Conservation (phyloP, 805 yeast genomes). For the Wickerhamomyces bisporus region DNA sequence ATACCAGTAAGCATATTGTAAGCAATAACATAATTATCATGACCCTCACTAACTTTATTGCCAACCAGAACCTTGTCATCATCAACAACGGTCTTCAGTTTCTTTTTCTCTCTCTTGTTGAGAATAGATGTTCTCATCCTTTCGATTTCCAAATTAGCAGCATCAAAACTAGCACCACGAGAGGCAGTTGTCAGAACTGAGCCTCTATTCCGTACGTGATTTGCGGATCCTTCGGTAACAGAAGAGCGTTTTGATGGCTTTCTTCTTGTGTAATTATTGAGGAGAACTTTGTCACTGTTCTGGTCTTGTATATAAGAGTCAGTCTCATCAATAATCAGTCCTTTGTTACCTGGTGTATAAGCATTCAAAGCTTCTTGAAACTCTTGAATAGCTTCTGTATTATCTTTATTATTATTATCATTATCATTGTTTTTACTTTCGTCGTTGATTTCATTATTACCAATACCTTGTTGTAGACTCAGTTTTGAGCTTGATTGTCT, state of each 20-base stretch:
- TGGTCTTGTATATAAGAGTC: slow-evolving; percentile 32
- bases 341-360: slow-evolving; percentile 1
- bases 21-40: slow-evolving; percentile 87
- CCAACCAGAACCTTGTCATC: slow-evolving; percentile 67
- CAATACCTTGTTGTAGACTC: not conserved
- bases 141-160: slow-evolving; percentile 39
- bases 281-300: slow-evolving; percentile 26
- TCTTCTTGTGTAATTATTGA: slow-evolving; percentile 27
- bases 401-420: not conserved
- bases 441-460: not conserved
- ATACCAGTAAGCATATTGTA: slow-evolving; percentile 97
- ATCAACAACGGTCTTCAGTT: slow-evolving; percentile 35
- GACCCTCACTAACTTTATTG: slow-evolving; percentile 85
- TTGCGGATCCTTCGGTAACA: not conserved
- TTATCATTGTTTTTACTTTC: not conserved
- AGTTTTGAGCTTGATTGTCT: not conserved
- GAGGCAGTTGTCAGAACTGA: slow-evolving; percentile 19
- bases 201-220: slow-evolving; percentile 7
- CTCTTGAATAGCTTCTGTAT: slow-evolving; percentile 2
- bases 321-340: slow-evolving; percentile 13
- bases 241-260: slow-evolving; percentile 3
- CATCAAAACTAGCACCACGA: slow-evolving; percentile 26
- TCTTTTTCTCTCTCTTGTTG: slow-evolving; percentile 37
- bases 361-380: slow-evolving; percentile 11
- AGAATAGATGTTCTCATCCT: slow-evolving; percentile 46